These are phyloP conservation scores for Salix viminalis DNA, from an alignment of 345 rosid species.

Conservation along the genomic window DNA sequence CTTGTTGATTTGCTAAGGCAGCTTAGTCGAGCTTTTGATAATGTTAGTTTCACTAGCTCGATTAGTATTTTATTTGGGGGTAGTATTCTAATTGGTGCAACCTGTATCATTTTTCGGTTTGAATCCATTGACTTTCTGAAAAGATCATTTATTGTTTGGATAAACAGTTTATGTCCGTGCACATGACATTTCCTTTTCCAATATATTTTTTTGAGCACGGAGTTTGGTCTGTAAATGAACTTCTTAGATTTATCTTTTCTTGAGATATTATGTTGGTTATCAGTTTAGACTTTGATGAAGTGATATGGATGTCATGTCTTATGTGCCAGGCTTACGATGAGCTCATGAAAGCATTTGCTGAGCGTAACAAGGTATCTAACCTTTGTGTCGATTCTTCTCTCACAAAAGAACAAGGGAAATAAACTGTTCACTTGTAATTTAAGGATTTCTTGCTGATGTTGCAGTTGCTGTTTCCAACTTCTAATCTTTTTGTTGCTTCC, in stretches of 20 bases:
- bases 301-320: conserved; percentile 9
- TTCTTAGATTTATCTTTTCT: background rate
- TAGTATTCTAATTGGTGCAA: background rate
- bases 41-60: conserved; percentile 39
- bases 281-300: background rate
- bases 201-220: background rate
- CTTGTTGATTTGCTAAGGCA: conserved; percentile 91
- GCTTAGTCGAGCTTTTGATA: conserved; percentile 83
- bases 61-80: background rate
- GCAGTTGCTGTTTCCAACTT: background rate
- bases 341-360: conserved; percentile 81
- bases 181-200: background rate
- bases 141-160: background rate
- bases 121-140: background rate
- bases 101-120: background rate
- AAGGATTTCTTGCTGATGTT: background rate
- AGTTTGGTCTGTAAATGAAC: background rate
- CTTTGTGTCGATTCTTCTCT: background rate
- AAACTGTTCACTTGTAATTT: conserved; percentile 1
- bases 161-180: background rate
- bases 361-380: conserved; percentile 77
- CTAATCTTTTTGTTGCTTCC: background rate
- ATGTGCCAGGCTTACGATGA: conserved; percentile 72
- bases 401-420: background rate
- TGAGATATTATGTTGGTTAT: background rate